phyloP scores from a whole-genome alignment of 1,284 basidiomycete species.

The Grifola frondosa region DNA sequence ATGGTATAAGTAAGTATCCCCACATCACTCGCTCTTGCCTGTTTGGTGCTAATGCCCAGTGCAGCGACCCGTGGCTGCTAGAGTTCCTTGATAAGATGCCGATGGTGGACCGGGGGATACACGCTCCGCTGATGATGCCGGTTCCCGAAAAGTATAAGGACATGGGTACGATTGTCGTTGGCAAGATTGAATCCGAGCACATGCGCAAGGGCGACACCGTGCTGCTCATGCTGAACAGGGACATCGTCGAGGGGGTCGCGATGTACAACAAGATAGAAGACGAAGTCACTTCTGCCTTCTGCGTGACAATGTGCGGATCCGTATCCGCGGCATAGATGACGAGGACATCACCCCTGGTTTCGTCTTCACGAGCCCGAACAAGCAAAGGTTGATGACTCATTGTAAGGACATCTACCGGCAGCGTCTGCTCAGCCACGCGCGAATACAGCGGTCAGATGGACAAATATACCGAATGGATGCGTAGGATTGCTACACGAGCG shows the following conservation, averaged over 20 bases:
- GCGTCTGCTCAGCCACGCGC: neutral
- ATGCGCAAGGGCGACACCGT: constrained; percentile 83
- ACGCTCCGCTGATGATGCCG: constrained; percentile 92
- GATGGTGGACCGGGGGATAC: constrained; percentile 87
- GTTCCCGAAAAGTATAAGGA: constrained; percentile 97
- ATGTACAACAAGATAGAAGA: constrained; percentile 93
- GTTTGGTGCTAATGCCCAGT: neutral
- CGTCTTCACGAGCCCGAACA: constrained; percentile 79
- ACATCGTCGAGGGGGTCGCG: constrained; percentile 75
- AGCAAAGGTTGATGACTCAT: constrained; percentile 92
- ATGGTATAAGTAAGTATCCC: constrained; percentile 80
- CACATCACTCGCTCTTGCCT: neutral
- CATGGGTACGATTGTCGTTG: constrained; percentile 93
- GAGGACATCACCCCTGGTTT: constrained; percentile 92
- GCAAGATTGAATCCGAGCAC: constrained; percentile 92
- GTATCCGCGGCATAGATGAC: constrained; percentile 87
- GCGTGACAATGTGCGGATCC: constrained; percentile 91
- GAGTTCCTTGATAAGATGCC: constrained; percentile 84
- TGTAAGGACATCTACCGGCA: constrained; percentile 88
- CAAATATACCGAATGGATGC: constrained; percentile 85
- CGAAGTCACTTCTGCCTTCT: constrained; percentile 76
- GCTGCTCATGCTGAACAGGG: constrained; percentile 89
- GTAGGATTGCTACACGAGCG: constrained; percentile 92
- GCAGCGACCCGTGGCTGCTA: constrained; percentile 81
- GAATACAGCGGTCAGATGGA: too few species aligned